A percentile compares a stretch with the other conserved stretches of the same genome.
Evolutionary conservation across 768 basidiomycete species (phyloP).

Genomic region (Tremella fuciformis): DNA sequence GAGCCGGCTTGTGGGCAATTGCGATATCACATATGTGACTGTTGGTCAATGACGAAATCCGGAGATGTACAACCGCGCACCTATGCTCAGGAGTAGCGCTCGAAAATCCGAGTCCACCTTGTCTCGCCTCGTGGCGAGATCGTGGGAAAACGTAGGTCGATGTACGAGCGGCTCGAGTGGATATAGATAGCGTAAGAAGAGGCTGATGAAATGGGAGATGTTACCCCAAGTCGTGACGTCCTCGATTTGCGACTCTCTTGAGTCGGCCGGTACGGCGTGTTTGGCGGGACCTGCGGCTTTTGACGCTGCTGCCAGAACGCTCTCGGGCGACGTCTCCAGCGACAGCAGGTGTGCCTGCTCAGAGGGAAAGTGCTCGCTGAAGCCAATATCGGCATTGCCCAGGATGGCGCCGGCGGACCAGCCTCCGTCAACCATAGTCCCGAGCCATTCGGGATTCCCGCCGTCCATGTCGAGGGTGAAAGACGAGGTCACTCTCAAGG

Average conservation of each 20-base stretch:
- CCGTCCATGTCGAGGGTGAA: neutral
- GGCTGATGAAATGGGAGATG: constrained; percentile 38
- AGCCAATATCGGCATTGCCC: neutral
- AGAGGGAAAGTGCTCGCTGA: constrained; percentile 16
- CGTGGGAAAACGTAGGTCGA: constrained; percentile 43
- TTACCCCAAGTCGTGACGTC: constrained; percentile 42
- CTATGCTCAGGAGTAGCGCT: constrained; percentile 41
- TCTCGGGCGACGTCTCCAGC: constrained; percentile 29
- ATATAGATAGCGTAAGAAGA: constrained; percentile 43
- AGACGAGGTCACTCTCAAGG: constrained; percentile 14
- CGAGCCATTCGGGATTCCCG: constrained; percentile 22
- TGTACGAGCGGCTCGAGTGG: constrained; percentile 42
- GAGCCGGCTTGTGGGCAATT: constrained; percentile 38
- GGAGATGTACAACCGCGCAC: constrained; percentile 19
- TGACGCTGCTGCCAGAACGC: constrained; percentile 6
- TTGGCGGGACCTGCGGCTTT: constrained; percentile 1
- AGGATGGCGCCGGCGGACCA: constrained; percentile 6
- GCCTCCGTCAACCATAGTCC: constrained; percentile 17
- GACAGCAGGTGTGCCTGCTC: constrained; percentile 40
- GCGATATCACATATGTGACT: constrained; percentile 47
- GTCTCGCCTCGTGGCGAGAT: constrained; percentile 42
- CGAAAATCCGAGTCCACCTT: constrained; percentile 38
- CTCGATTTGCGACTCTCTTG: constrained; percentile 35
- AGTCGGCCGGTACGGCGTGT: neutral
- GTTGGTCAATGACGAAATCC: constrained; percentile 1